Conservation (phyloP, 2,329 filamentous ascomycete species). For the Xylariaceae sp. region DNA sequence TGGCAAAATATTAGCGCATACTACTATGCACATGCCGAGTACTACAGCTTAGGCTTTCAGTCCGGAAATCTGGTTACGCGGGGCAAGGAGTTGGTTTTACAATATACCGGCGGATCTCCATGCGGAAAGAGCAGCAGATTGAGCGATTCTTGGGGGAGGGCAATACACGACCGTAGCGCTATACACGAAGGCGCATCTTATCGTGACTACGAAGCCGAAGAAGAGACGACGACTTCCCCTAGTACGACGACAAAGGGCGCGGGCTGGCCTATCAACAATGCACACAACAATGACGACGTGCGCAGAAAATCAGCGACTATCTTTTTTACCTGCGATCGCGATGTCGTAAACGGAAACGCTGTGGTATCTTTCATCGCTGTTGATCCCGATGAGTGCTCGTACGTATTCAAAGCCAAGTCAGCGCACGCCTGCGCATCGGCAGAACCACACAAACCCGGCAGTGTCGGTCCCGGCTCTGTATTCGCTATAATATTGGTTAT, state of each 20-base stretch:
- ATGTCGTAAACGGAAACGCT: constrained; percentile 65
- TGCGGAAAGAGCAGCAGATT: constrained; percentile 58
- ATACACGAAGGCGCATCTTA: constrained; percentile 37
- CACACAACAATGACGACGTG: constrained; percentile 14
- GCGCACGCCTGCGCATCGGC: constrained; percentile 70
- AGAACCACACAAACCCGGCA: constrained; percentile 67
- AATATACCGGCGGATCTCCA: constrained; percentile 73
- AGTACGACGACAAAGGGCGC: not conserved
- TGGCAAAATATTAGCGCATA: constrained; percentile 78
- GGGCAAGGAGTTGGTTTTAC: constrained; percentile 71
- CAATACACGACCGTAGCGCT: constrained; percentile 24
- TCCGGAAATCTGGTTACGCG: constrained; percentile 53
- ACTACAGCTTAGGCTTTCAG: constrained; percentile 71
- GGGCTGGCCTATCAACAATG: not conserved
- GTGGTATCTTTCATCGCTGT: constrained; percentile 77
- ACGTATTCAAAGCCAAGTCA: constrained; percentile 91
- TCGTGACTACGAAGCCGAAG: constrained; percentile 29
- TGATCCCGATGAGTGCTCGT: constrained; percentile 85
- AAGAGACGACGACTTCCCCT: constrained; percentile 22
- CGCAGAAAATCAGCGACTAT: constrained; percentile 76
- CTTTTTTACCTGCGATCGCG: constrained; percentile 87
- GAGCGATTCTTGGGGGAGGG: constrained; percentile 35
- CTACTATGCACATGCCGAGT: constrained; percentile 62
- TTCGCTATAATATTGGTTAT: constrained; percentile 81
- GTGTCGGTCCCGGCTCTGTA: constrained; percentile 67